Conservation (phyloP, 2,329 filamentous ascomycete genomes). For the Aspergillus floridensis region DNA sequence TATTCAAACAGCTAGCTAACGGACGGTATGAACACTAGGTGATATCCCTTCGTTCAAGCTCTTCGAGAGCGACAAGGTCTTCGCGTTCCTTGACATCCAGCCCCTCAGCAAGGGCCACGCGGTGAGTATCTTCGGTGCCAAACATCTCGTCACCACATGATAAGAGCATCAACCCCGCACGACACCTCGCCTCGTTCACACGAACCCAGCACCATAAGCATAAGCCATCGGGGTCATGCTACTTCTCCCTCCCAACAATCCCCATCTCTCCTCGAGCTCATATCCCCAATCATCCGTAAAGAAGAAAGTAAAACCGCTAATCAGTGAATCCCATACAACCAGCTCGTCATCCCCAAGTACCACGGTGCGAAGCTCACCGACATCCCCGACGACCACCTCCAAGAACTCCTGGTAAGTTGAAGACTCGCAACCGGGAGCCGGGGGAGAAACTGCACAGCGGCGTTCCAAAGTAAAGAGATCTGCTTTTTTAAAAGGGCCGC, state of each 20-base stretch:
- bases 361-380: conserved; percentile 90
- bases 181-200: neutral
- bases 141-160: neutral
- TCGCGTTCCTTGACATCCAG: conserved; percentile 95
- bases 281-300: neutral
- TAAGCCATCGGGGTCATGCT: neutral
- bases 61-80: conserved; percentile 87
- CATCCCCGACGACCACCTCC: conserved; percentile 83
- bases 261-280: neutral
- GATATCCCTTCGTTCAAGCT: conserved; percentile 97
- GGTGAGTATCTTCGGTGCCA: conserved; percentile 52
- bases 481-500: conserved; percentile 4
- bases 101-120: conserved; percentile 86
- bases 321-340: conserved; percentile 4
- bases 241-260: neutral
- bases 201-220: neutral
- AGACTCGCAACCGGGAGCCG: no score
- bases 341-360: conserved; percentile 95
- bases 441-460: no score
- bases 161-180: conserved; percentile 19
- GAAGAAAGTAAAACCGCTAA: conserved; percentile 9
- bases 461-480: no score
- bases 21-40: conserved; percentile 52
- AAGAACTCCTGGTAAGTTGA: conserved; percentile 69
- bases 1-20: conserved; percentile 4